These are phyloP conservation scores for Ceratocystis smalleyi DNA, from an alignment of 2,329 filamentous ascomycete genomes.

Conservation along the genomic window DNA sequence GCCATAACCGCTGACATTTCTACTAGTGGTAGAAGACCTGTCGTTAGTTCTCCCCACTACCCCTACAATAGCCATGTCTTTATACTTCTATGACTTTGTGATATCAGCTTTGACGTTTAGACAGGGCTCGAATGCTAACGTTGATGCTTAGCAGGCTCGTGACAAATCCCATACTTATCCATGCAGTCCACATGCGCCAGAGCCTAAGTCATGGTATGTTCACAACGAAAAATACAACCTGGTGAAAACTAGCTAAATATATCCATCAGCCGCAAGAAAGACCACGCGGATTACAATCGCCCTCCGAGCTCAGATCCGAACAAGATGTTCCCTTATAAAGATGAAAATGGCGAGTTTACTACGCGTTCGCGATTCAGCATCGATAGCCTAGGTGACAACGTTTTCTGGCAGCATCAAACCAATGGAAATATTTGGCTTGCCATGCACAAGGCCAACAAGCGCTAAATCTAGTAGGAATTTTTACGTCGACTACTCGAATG, in stretches of 20 bases:
- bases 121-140: background rate
- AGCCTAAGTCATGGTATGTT: background rate
- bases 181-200: background rate
- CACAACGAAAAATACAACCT: background rate
- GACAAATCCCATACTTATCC: background rate
- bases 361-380: constrained; percentile 45
- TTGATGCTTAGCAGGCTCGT: background rate
- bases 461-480: background rate
- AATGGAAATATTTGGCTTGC: background rate
- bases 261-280: background rate
- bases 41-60: background rate
- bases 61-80: background rate
- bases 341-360: constrained; percentile 44
- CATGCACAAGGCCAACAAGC: background rate
- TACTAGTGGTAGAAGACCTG: background rate
- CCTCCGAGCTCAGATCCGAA: constrained; percentile 44
- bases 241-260: background rate
- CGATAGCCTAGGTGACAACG: constrained; percentile 37
- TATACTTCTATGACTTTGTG: background rate
- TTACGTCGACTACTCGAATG: background rate
- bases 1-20: background rate
- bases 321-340: constrained; percentile 46
- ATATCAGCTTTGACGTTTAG: background rate
- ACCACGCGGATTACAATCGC: background rate
- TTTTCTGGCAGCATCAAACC: constrained; percentile 17